Evolutionary conservation across 768 basidiomycete genomes (phyloP).

Genomic region (Kondoa subrosea): DNA sequence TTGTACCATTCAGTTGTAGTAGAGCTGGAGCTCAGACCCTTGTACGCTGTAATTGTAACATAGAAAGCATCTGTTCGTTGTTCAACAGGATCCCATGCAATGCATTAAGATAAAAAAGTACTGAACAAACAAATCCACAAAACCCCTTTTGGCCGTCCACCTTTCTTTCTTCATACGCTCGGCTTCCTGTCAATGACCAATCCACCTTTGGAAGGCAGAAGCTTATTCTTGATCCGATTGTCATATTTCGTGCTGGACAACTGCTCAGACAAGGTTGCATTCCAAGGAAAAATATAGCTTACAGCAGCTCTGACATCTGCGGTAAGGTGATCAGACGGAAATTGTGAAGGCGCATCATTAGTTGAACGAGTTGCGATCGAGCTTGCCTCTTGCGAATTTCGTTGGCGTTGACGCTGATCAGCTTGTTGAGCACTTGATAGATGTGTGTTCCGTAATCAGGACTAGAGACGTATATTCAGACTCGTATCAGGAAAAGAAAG

Average conservation of each 20-base stretch:
- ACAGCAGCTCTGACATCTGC: conserved; percentile 5
- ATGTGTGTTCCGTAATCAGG: neutral
- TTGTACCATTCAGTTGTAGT: too few species aligned
- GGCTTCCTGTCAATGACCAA: neutral
- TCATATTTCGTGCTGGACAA: too few species aligned
- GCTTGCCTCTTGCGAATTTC: conserved; percentile 2
- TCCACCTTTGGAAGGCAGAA: neutral
- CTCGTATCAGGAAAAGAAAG: neutral
- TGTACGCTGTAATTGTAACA: too few species aligned
- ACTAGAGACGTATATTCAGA: neutral
- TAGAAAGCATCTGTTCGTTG: too few species aligned
- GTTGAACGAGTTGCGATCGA: neutral
- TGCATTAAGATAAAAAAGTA: too few species aligned
- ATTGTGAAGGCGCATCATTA: neutral
- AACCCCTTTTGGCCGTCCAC: too few species aligned
- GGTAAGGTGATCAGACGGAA: neutral
- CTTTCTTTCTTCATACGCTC: neutral
- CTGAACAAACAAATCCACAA: too few species aligned
- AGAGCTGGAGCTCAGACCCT: too few species aligned
- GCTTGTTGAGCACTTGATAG: neutral
- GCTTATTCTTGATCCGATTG: neutral
- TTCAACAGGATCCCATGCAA: too few species aligned
- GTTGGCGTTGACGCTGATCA: conserved; percentile 2
- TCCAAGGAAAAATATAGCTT: too few species aligned
- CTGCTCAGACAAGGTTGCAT: too few species aligned